Base-by-base conservation (phyloP, 169 alveolate species). In the Babesia caballi region DNA sequence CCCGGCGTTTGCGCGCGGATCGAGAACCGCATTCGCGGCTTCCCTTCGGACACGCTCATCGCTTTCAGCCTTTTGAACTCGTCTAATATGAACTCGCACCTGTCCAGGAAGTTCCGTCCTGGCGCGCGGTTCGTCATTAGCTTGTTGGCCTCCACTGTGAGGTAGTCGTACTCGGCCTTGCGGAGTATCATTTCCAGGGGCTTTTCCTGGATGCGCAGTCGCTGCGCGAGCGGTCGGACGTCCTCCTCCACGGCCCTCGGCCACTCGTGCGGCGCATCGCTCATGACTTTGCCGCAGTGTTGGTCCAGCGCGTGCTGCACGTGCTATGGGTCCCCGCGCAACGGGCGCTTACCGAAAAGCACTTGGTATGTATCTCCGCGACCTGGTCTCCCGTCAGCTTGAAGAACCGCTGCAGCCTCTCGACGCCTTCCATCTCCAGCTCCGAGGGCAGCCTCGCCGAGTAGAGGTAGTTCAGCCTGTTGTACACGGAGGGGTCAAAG, bases 361-460 rank as follows among this genome's bases (percentile, higher is more conserved):
- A 73, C 35, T 73, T 73, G 30, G 84, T 42, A 36, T 73, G 84
- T 15, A 73, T 61, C 14, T 38, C 66, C 41, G 35, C 65, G 19
- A 73, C 33, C 21, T 38, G 32, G 21, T 49, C 54, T 30, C 54
- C 63, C 19, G 84, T 14, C 14, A 73, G 74, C 23, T 53, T 41
- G 57, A 73, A 61, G 49, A 73, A 73, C 59, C 14, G 21, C 17
- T 73, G 84, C 14, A 73, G 12, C 76, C 61, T 73, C 40, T 65
- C 32, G 32, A 73, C 33, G 46, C 61, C n/a, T 38, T 73, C 68
- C 38, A 59, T 14, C 25, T 58, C 76, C 42, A 57, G 44, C 21
- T 73, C 76, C 17, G 38, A 14, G 19, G 84, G 84, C 17, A 60
- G 17, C 46, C 35, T 42, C 51, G 19, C 36, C 5, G 84, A 60